Evolutionary conservation across 208 protist species (phyloP).

Genomic region (Acanthamoeba quina): DNA sequence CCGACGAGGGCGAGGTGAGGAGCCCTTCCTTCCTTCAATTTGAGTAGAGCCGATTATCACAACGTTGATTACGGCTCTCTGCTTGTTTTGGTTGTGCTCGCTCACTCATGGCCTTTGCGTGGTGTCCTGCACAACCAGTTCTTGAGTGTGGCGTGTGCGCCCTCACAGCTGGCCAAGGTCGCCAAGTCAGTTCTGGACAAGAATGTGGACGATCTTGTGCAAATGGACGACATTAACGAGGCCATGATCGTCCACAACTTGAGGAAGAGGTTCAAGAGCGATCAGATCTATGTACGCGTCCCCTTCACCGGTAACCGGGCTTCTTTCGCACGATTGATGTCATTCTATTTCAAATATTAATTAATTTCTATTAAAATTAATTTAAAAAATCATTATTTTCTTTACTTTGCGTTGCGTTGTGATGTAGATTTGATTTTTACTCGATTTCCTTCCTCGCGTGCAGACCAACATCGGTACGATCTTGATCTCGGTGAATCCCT

Average conservation of each 20-base stretch:
- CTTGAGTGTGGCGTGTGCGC: neutral
- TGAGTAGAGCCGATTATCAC: neutral
- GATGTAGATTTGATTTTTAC: too few relatives aligned
- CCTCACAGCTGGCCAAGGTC: constrained; percentile 81
- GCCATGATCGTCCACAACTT: constrained; percentile 87
- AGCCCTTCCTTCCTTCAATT: constrained; percentile 6
- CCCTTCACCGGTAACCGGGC: neutral
- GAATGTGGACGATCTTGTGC: constrained; percentile 85
- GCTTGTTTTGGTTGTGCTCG: too few relatives aligned
- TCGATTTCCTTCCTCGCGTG: neutral
- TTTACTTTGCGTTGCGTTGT: neutral
- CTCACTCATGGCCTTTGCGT: too few relatives aligned
- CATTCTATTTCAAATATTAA: neutral
- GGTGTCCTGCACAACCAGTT: neutral
- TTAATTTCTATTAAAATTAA: neutral
- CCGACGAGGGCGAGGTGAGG: constrained; percentile 73
- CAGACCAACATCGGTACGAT: constrained; percentile 87
- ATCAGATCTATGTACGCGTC: constrained; percentile 81
- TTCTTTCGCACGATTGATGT: neutral
- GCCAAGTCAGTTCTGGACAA: neutral
- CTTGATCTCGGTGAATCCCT: constrained; percentile 87
- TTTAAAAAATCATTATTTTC: neutral
- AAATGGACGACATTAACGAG: constrained; percentile 87
- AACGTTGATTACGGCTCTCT: neutral
- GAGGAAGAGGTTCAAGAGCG: constrained; percentile 77